Percentiles rank a stretch among this genome's conserved stretches.
Conservation (phyloP, 768 basidiomycete species). For the Sarcodon sp. region DNA sequence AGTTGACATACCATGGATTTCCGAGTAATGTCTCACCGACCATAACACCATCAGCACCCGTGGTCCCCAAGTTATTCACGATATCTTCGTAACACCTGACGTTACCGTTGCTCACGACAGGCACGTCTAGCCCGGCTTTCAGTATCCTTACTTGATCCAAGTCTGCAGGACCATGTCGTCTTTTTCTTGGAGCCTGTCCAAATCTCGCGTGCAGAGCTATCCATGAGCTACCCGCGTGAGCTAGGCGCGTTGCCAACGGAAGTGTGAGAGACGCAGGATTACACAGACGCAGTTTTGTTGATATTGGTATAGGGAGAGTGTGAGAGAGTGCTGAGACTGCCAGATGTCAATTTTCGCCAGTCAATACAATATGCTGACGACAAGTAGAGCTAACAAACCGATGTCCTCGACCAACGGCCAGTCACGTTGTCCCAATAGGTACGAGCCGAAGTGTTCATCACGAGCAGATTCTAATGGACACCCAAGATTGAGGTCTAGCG, state of each 20-base stretch:
- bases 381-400: slow-evolving; percentile 25
- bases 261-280: slow-evolving; percentile 34
- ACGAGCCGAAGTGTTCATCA: slow-evolving; percentile 60
- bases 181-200: slow-evolving; percentile 46
- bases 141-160: slow-evolving; percentile 44
- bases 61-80: slow-evolving; percentile 34
- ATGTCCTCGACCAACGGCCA: slow-evolving; percentile 58
- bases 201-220: slow-evolving; percentile 65
- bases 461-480: slow-evolving; percentile 65
- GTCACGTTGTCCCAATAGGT: slow-evolving; percentile 60
- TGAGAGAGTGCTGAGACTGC: slow-evolving; percentile 53
- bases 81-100: slow-evolving; percentile 51
- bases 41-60: slow-evolving; percentile 67
- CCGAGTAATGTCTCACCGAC: slow-evolving; percentile 66
- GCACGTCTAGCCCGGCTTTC: slow-evolving; percentile 35
- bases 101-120: slow-evolving; percentile 72
- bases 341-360: too few relatives aligned
- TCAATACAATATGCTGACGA: background rate
- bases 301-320: slow-evolving; percentile 51
- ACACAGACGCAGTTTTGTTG: slow-evolving; percentile 40
- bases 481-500: slow-evolving; percentile 64
- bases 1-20: slow-evolving; percentile 50
- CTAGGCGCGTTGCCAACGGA: slow-evolving; percentile 42
- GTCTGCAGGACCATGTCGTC: slow-evolving; percentile 63
- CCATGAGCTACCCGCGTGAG: slow-evolving; percentile 57